These are phyloP conservation scores for Galium porrigens DNA, from an alignment of 305 asterid genomes.

Conservation along the genomic window DNA sequence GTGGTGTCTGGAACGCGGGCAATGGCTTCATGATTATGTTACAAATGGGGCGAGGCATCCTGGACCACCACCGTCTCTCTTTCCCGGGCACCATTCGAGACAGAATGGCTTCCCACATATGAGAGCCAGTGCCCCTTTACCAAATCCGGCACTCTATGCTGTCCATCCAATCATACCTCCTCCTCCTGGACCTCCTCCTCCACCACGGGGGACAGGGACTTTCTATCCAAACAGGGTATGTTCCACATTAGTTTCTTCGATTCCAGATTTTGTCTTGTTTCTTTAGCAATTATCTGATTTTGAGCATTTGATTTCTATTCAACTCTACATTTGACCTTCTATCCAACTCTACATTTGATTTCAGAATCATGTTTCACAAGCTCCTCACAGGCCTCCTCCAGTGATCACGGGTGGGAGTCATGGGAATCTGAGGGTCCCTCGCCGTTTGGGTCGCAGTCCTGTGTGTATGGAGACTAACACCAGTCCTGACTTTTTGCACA, in stretches of 20 bases:
- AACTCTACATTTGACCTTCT: neutral
- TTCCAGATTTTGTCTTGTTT: neutral
- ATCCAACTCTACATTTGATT: constrained; percentile 6
- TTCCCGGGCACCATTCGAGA: constrained; percentile 17
- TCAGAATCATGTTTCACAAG: constrained; percentile 39
- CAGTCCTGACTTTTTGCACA: constrained; percentile 27
- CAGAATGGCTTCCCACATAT: constrained; percentile 35
- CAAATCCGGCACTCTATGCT: constrained; percentile 16
- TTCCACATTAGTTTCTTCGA: too few relatives aligned
- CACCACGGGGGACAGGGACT: constrained; percentile 71
- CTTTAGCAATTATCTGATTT: constrained; percentile 8
- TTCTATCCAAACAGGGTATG: constrained; percentile 60
- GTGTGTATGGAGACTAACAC: constrained; percentile 25
- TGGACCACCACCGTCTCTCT: constrained; percentile 9
- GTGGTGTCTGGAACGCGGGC: constrained; percentile 16
- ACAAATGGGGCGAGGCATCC: constrained; percentile 9
- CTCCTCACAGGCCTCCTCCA: constrained; percentile 29
- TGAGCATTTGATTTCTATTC: constrained; percentile 14
- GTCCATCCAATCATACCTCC: constrained; percentile 25
- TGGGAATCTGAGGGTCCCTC: constrained; percentile 26
- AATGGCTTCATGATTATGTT: constrained; percentile 14
- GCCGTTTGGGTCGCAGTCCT: constrained; percentile 22
- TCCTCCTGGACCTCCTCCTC: constrained; percentile 29
- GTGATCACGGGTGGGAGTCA: constrained; percentile 32
- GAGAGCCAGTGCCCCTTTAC: constrained; percentile 25